Percentiles rank a stretch among this genome's conserved stretches.
These are phyloP conservation scores for Atkinsonella hypoxylon DNA, from an alignment of 2,329 filamentous ascomycete genomes.

Conservation along the genomic window DNA sequence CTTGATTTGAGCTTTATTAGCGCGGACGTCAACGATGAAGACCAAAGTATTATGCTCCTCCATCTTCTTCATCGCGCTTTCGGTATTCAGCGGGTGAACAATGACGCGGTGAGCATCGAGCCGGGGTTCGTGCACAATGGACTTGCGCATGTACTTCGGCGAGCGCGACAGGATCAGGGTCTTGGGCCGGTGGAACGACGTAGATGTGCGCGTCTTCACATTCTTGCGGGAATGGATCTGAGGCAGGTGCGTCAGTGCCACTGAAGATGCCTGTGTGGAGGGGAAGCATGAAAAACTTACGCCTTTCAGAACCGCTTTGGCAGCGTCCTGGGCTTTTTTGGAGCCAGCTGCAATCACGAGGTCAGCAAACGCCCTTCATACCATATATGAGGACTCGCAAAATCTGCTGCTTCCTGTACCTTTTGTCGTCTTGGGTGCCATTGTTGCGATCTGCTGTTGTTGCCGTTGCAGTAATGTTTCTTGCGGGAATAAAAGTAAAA, in stretches of 20 bases:
- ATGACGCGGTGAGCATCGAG: conserved; percentile 98
- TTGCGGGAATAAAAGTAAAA: no score
- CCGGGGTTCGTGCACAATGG: conserved; percentile 75
- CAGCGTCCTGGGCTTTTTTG: conserved; percentile 87
- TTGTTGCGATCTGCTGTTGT: no score
- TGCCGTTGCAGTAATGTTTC: no score
- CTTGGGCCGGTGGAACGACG: conserved; percentile 97
- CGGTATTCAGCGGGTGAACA: conserved; percentile 96
- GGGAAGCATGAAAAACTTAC: conserved; percentile 43
- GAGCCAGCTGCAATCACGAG: conserved; percentile 45
- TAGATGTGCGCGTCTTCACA: conserved; percentile 80
- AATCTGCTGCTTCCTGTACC: conserved; percentile 47
- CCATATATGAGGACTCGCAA: conserved; percentile 51
- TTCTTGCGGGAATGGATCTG: conserved; percentile 61
- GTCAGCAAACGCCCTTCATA: conserved; percentile 59
- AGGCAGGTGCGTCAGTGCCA: not conserved
- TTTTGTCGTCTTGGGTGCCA: no score
- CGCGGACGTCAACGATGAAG: conserved; percentile 93
- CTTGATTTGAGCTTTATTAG: conserved; percentile 99
- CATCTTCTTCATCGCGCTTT: conserved; percentile 99
- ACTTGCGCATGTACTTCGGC: conserved; percentile 96
- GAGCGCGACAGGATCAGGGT: conserved; percentile 81
- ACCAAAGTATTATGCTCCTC: conserved; percentile 99
- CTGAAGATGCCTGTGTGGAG: no score
- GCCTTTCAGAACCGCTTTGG: conserved; percentile 92